Percentiles rank a stretch among this genome's conserved stretches.
phyloP scores from a whole-genome alignment of 345 rosid genomes.

The Corymbia maculata region DNA sequence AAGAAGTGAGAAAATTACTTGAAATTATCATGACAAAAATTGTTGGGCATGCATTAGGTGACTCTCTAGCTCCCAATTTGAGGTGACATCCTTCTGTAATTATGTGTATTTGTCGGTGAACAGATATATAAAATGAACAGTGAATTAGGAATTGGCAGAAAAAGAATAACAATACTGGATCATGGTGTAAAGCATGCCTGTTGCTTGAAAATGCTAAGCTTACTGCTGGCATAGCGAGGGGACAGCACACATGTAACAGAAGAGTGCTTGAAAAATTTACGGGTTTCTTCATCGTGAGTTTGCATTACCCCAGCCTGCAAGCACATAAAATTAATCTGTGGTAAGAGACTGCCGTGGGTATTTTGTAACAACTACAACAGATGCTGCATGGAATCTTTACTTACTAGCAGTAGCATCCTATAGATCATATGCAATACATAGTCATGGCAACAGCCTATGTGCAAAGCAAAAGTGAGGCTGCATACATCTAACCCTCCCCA shows the following conservation, averaged over 20 bases:
- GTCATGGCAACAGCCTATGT: not conserved
- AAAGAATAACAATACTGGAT: not conserved
- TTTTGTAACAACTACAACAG: not conserved
- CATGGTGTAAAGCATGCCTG: constrained; percentile 47
- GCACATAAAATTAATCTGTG: not conserved
- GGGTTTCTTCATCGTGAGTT: constrained; percentile 70
- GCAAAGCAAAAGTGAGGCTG: not conserved
- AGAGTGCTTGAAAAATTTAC: constrained; percentile 66
- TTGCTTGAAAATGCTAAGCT: constrained; percentile 81
- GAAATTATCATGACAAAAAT: not conserved
- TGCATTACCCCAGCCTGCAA: constrained; percentile 64
- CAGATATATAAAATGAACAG: not conserved
- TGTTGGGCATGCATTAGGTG: not conserved
- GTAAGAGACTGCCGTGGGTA: not conserved
- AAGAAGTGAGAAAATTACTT: not conserved
- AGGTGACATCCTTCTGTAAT: not conserved
- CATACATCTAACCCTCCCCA: not conserved
- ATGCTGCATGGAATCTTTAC: not conserved
- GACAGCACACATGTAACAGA: constrained; percentile 58
- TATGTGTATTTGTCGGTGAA: not conserved
- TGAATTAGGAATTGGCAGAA: not conserved
- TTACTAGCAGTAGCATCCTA: not conserved
- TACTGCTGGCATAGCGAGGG: constrained; percentile 74
- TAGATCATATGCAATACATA: not conserved
- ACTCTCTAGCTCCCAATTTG: not conserved